phyloP scores from a whole-genome alignment of 768 basidiomycete species.

The Udeniomyces megalosporus region DNA sequence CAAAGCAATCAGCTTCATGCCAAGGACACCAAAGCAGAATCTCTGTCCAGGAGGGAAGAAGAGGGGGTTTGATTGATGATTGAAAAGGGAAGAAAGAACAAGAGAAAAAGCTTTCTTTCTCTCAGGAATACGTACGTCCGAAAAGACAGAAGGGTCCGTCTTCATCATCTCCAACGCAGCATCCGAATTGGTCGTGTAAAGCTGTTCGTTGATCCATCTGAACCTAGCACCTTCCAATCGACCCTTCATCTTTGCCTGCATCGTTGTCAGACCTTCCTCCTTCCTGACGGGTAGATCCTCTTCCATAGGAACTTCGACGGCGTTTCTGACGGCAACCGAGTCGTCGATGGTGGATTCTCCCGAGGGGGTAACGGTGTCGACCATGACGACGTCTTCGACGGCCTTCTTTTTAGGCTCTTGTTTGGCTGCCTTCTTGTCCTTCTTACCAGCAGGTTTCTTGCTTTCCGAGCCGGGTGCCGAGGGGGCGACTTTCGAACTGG shows the following conservation, averaged over 20 bases:
- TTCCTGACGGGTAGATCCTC: neutral
- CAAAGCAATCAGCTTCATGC: too few species aligned
- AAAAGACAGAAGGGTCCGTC: slow-evolving; percentile 8
- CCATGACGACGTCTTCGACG: too few species aligned
- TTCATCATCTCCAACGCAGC: slow-evolving; percentile 16
- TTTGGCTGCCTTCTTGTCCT: neutral
- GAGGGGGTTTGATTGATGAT: neutral
- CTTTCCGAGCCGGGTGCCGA: neutral
- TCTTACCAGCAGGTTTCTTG: neutral
- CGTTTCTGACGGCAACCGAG: neutral
- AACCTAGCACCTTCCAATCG: slow-evolving; percentile 13
- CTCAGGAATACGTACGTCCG: slow-evolving; percentile 5
- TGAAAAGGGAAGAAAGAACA: neutral
- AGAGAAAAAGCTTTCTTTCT: too few species aligned
- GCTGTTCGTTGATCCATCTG: slow-evolving; percentile 16
- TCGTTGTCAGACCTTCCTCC: slow-evolving; percentile 9
- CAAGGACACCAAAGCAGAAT: too few species aligned
- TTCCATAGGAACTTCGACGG: neutral
- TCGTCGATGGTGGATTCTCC: neutral
- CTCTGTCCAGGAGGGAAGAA: too few species aligned
- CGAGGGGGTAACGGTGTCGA: neutral
- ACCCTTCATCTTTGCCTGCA: slow-evolving; percentile 17
- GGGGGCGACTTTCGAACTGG: neutral
- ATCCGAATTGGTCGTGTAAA: slow-evolving; percentile 14
- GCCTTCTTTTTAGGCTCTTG: too few species aligned